phyloP scores from a whole-genome alignment of 75 land plant species.

The Picea sitchensis region DNA sequence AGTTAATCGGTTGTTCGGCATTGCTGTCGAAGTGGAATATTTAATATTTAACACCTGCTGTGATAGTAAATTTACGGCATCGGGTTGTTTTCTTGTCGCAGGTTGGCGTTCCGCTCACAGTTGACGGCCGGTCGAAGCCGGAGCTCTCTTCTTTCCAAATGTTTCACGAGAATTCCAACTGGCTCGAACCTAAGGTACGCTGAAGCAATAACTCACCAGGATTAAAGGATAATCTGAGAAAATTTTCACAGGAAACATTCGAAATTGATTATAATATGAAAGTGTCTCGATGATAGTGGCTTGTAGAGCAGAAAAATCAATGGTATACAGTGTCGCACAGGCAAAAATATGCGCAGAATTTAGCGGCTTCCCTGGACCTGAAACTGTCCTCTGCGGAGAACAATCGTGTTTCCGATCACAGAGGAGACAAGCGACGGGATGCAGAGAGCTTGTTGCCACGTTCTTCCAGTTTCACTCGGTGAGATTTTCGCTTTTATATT shows the following conservation, averaged over 20 bases:
- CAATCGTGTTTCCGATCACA: neutral
- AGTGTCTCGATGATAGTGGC: neutral
- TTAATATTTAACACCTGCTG: no score
- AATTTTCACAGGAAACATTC: no score
- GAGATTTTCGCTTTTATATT: neutral
- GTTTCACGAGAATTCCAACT: slow-evolving; percentile 4
- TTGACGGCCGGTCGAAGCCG: neutral
- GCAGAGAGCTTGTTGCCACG: neutral
- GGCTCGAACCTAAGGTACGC: neutral
- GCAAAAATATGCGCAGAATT: neutral
- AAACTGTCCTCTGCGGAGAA: neutral
- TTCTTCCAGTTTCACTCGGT: neutral
- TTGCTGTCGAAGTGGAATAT: no score
- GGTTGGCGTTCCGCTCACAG: slow-evolving; percentile 10
- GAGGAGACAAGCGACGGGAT: neutral
- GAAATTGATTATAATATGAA: no score
- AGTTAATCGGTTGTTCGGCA: neutral
- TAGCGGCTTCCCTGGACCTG: slow-evolving; percentile 4
- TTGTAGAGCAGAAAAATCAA: neutral
- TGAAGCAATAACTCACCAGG: neutral
- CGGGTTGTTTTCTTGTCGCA: neutral
- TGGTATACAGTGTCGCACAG: slow-evolving; percentile 1
- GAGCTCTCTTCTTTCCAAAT: slow-evolving; percentile 15
- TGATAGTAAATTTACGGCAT: no score
- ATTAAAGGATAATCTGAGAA: neutral